These are phyloP conservation scores for Malania oleifera DNA, from an alignment of 164 flowering plant genomes.

Conservation along the genomic window DNA sequence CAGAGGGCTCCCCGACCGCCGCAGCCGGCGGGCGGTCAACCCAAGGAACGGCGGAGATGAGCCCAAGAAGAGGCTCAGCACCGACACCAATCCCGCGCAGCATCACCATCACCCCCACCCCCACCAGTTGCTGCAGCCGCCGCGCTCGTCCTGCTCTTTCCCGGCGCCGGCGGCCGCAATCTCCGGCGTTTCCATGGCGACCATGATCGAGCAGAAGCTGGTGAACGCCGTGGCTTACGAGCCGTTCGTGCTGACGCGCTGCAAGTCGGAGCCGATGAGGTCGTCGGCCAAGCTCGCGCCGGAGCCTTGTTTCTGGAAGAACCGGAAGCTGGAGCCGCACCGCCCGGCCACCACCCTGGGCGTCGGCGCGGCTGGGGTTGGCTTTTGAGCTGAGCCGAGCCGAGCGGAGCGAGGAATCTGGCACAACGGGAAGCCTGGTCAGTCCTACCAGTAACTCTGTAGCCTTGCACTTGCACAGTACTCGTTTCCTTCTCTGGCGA, in stretches of 20 bases:
- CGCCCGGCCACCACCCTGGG: conserved; percentile 33
- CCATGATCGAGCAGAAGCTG: conserved; percentile 64
- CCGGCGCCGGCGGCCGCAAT: conserved; percentile 25
- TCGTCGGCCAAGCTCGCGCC: conserved; percentile 61
- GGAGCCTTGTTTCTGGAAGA: conserved; percentile 80
- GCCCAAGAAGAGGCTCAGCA: conserved; percentile 31
- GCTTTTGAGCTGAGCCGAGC: conserved; percentile 51
- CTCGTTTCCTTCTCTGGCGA: conserved; percentile 2
- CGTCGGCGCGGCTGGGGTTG: conserved; percentile 72
- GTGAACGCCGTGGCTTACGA: conserved; percentile 52
- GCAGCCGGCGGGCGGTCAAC: neutral
- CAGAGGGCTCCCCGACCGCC: conserved; percentile 43
- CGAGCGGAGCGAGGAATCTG: too few species aligned
- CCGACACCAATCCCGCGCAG: conserved; percentile 23
- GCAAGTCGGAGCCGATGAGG: conserved; percentile 96
- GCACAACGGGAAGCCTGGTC: neutral
- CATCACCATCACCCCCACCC: conserved; percentile 8
- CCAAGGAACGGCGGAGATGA: conserved; percentile 20
- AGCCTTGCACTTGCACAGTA: conserved; percentile 5
- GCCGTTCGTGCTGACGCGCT: conserved; percentile 77
- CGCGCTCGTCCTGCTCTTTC: conserved; percentile 53
- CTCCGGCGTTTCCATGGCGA: conserved; percentile 42
- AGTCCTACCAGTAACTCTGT: conserved; percentile 13
- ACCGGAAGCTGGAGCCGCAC: conserved; percentile 64
- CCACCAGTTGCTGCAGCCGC: conserved; percentile 32